Evolutionary conservation across 768 basidiomycete genomes (phyloP), one percentile per base, ranked within the genome.

Genomic region (Strobilomyces echinocephalus): DNA sequence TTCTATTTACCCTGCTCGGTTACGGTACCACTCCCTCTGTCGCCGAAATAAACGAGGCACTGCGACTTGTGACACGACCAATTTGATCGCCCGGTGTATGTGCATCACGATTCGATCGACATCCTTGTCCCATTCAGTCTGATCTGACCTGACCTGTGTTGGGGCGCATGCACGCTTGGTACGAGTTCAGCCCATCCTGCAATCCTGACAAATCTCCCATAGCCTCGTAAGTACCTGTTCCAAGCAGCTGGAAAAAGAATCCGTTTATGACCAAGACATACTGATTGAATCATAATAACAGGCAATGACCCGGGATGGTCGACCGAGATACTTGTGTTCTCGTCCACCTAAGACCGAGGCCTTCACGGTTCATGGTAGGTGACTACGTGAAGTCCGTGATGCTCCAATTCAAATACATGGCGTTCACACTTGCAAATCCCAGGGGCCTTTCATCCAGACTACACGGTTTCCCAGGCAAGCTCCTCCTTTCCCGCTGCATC

Each of bases 21-120:
- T 52, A 35, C 49, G 24, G 24, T 24, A 24, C 45, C 35, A 35
- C 47, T 49, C 6, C 8, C 49, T 31, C 46, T 31, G 50, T 40
- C 50, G 44, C 60, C 34, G 16, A 30, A 54, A 46, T 9, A 52
- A 41, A 54, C 61, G 49, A 52, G 52, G 56, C 51, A 49, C 57
- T 65, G 63, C 52, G 54, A 42, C 49, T 56, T 54, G 49, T 69
- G 67, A 71, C 64, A 60, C 52, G 9, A 52, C 59, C 48, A 58
- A 57, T 59, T 67, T 59, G 57, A 62, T 57, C 55, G 43, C 49
- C 53, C 53, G 49, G 53, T 49, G 48, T 36, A 26, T 24, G 24
- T 24, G 49, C 52, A 66, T 66, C 62, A 56, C 52, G 42, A 61
- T 60, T 56, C 54, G 55, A 60, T 65, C 62, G 63, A 64, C 59